These are phyloP conservation scores for Omphalotus olearius DNA, from an alignment of 1,284 basidiomycete species.

Conservation along the genomic window DNA sequence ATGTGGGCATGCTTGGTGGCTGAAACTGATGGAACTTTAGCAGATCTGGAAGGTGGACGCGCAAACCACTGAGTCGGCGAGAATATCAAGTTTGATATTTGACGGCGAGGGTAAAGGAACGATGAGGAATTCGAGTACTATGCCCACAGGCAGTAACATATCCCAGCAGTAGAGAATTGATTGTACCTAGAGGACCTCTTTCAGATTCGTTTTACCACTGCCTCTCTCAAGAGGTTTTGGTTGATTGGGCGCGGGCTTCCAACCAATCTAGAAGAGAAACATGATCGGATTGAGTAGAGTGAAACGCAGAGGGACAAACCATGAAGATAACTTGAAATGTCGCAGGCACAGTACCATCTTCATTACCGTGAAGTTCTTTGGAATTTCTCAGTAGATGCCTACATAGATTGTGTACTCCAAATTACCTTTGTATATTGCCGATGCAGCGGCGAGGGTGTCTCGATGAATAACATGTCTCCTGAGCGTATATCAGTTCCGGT, in stretches of 20 bases:
- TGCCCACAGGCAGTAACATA: no score
- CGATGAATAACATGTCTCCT: conserved; percentile 72
- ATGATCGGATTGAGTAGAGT: conserved; percentile 6
- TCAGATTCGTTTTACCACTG: conserved; percentile 76
- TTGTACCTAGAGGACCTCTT: conserved; percentile 51
- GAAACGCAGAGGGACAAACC: conserved; percentile 40
- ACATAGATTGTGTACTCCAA: conserved; percentile 8
- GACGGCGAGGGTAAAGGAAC: no score
- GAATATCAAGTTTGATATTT: no score
- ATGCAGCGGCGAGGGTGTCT: conserved; percentile 88
- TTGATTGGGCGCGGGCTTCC: conserved; percentile 88
- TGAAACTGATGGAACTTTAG: no score
- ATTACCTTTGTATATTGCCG: conserved; percentile 88
- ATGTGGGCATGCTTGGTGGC: no score
- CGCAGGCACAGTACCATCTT: conserved; percentile 84
- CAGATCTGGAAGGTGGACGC: no score
- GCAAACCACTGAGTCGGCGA: no score
- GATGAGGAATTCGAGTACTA: no score
- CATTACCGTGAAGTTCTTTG: conserved; percentile 79
- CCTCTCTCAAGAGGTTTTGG: conserved; percentile 85
- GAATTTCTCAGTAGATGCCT: conserved; percentile 1
- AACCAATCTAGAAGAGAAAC: conserved; percentile 76
- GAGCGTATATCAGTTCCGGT: conserved; percentile 3
- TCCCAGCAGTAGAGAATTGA: neutral
- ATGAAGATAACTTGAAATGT: conserved; percentile 97